These are phyloP conservation scores for Hypoxylon sp. DNA, from an alignment of 2,329 filamentous ascomycete genomes.

Conservation along the genomic window DNA sequence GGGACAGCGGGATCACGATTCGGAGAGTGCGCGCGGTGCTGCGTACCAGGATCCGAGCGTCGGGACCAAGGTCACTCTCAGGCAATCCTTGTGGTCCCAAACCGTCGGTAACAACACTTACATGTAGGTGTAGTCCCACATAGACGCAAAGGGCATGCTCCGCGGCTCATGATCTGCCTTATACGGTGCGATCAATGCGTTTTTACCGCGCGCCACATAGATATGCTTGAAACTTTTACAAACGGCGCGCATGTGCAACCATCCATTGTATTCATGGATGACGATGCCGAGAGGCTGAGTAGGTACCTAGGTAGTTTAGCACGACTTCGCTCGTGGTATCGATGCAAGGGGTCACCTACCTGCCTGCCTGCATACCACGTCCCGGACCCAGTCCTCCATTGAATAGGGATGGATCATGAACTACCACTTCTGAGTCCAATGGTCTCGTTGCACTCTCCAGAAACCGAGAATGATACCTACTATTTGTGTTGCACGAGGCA, in stretches of 20 bases:
- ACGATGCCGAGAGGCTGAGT: neutral
- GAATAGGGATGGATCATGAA: neutral
- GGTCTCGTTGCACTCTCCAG: neutral
- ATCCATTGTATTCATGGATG: neutral
- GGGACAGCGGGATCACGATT: neutral
- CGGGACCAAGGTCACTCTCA: neutral
- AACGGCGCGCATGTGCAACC: neutral
- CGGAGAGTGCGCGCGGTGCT: neutral
- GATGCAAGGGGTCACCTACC: too few relatives aligned
- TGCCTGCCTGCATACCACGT: neutral
- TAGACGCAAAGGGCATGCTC: neutral
- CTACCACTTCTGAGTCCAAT: neutral
- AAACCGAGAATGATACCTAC: neutral
- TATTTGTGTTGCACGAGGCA: neutral
- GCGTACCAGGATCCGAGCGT: neutral
- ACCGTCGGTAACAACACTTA: conserved; percentile 14
- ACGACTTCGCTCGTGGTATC: neutral
- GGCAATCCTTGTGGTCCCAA: conserved; percentile 7
- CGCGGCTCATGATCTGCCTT: neutral
- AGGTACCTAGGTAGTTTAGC: too few relatives aligned
- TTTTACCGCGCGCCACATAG: neutral
- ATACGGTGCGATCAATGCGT: neutral
- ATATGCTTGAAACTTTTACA: neutral
- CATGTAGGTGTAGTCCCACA: neutral
- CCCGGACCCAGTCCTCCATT: neutral